A percentile compares a stretch with the other conserved stretches of the same genome.
Evolutionary conservation across 2,329 filamentous ascomycete genomes (phyloP).

Genomic region (Alternaria atra): DNA sequence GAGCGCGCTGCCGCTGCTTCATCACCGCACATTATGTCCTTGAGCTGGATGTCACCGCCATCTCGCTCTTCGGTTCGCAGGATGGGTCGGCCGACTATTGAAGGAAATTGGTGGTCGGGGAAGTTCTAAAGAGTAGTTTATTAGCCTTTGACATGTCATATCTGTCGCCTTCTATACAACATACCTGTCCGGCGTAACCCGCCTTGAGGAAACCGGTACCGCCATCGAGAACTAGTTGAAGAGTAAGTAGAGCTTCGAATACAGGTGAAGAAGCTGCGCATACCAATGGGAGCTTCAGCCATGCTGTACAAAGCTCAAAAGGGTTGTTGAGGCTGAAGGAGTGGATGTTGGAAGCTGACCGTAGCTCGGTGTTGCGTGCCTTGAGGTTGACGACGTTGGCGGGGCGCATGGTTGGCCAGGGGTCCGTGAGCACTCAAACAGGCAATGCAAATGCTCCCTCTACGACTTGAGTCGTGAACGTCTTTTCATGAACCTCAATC

Average conservation of each 20-base stretch:
- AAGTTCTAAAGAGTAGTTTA: conserved; percentile 74
- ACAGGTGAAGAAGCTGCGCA: conserved; percentile 20
- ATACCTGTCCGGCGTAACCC: conserved; percentile 90
- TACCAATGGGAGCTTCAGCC: conserved; percentile 62
- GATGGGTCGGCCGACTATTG: conserved; percentile 97
- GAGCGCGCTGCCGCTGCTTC: conserved; percentile 94
- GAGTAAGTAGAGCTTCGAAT: conserved; percentile 40
- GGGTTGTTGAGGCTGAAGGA: conserved; percentile 16
- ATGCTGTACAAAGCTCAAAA: conserved; percentile 45
- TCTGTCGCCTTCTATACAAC: conserved; percentile 26
- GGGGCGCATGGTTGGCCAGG: conserved; percentile 30
- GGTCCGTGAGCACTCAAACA: conserved; percentile 32
- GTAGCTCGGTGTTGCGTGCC: conserved; percentile 24
- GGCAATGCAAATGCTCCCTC: conserved; percentile 22
- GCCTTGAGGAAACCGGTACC: conserved; percentile 99
- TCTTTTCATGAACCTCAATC: background rate
- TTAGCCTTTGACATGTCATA: conserved; percentile 13
- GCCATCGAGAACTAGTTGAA: conserved; percentile 87
- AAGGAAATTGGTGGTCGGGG: conserved; percentile 97
- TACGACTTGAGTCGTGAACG: conserved; percentile 7
- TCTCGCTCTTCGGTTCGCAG: conserved; percentile 92
- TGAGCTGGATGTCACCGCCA: conserved; percentile 75
- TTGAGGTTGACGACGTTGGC: conserved; percentile 43
- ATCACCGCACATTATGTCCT: conserved; percentile 99
- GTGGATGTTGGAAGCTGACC: conserved; percentile 23